Percentiles rank a stretch among this genome's conserved stretches.
Evolutionary conservation across 352 stramenopile genomes (phyloP).

Genomic region (Pythium angustatum): DNA sequence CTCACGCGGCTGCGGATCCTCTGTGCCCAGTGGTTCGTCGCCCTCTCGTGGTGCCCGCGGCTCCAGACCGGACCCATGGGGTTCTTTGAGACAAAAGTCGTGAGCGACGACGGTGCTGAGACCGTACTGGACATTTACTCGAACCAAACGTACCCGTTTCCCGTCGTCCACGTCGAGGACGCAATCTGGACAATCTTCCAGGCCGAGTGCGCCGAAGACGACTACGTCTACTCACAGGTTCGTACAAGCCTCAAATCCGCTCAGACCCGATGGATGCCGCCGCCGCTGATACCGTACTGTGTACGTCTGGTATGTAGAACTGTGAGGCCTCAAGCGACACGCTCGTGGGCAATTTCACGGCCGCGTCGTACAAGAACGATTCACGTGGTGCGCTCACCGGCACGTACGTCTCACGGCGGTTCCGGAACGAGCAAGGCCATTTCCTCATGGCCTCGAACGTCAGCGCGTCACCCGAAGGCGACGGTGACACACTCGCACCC

Average conservation of each 20-base stretch:
- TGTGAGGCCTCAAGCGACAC: constrained; percentile 1
- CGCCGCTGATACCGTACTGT: too few relatives aligned
- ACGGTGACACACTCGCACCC: background rate
- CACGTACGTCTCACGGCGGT: constrained; percentile 2
- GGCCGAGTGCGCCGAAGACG: background rate
- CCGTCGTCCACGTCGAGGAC: constrained; percentile 3
- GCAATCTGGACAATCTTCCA: constrained; percentile 6
- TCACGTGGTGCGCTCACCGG: background rate
- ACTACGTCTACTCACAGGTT: constrained; percentile 11
- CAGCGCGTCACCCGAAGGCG: background rate
- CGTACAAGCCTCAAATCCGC: background rate
- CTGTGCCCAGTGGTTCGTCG: constrained; percentile 16
- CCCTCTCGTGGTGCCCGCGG: constrained; percentile 8
- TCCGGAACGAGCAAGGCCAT: constrained; percentile 12
- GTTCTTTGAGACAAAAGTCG: constrained; percentile 8
- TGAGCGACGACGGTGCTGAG: constrained; percentile 12
- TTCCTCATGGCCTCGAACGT: constrained; percentile 6
- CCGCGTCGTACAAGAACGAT: background rate
- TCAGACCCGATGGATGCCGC: too few relatives aligned
- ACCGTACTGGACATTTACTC: constrained; percentile 12
- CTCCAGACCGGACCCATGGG: background rate
- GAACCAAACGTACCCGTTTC: constrained; percentile 11
- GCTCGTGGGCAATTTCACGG: background rate
- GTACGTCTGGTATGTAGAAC: background rate
- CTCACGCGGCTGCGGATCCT: constrained; percentile 4